Conservation (phyloP, 495 filamentous ascomycete genomes). For the Apiosordaria backusii region DNA sequence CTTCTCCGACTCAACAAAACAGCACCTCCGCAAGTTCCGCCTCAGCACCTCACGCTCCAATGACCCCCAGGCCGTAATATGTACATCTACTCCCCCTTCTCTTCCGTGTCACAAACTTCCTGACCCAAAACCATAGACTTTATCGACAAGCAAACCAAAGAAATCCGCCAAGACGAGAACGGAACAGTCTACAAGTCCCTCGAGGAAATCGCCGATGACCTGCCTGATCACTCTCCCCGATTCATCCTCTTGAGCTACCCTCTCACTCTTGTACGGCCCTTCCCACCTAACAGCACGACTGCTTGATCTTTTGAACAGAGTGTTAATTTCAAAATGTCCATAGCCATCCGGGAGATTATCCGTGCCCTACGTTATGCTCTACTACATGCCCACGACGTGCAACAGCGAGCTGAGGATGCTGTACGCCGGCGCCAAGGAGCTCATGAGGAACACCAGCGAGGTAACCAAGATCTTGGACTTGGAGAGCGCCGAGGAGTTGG, state of each 20-base stretch:
- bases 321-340: background rate
- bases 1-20: constrained; percentile 83
- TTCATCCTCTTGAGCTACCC: constrained; percentile 91
- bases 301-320: background rate
- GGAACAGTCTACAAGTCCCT: constrained; percentile 71
- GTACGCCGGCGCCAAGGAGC: constrained; percentile 91
- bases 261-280: constrained; percentile 63
- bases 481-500: constrained; percentile 69
- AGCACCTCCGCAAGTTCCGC: constrained; percentile 87
- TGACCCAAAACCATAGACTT: constrained; percentile 48
- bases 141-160: constrained; percentile 82
- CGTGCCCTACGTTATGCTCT: constrained; percentile 84
- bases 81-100: constrained; percentile 50
- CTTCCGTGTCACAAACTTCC: constrained; percentile 14
- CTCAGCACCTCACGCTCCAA: constrained; percentile 84
- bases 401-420: constrained; percentile 82
- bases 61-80: constrained; percentile 85
- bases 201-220: constrained; percentile 74
- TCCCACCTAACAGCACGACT: background rate
- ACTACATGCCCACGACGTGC: constrained; percentile 86
- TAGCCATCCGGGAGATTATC: constrained; percentile 47
- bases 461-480: constrained; percentile 79
- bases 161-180: constrained; percentile 76
- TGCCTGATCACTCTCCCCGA: constrained; percentile 87
- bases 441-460: constrained; percentile 88